These are phyloP conservation scores for Paramyrothecium roridum DNA, from an alignment of 2,329 filamentous ascomycete species.

Conservation along the genomic window DNA sequence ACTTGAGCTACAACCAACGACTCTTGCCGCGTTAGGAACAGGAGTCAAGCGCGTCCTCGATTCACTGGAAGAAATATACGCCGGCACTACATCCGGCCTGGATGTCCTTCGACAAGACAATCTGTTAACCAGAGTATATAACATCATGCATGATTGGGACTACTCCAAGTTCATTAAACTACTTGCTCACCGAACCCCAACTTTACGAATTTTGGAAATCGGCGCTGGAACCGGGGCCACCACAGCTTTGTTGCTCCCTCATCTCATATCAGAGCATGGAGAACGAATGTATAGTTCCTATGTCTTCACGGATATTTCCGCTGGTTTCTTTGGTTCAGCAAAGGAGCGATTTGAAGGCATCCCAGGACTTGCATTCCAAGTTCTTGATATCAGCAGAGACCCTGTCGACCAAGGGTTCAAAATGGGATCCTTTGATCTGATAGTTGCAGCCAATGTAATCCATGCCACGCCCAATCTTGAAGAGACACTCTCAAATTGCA, in stretches of 20 bases:
- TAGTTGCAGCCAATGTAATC: conserved; percentile 24
- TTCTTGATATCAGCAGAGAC: conserved; percentile 27
- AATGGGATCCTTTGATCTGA: conserved; percentile 18
- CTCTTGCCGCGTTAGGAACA: too few species aligned
- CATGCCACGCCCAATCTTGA: conserved; percentile 21
- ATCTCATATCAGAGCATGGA: conserved; percentile 5
- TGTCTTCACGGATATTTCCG: conserved; percentile 25
- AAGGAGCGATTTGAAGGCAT: conserved; percentile 12
- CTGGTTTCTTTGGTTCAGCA: conserved; percentile 22
- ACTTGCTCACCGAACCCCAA: conserved; percentile 9
- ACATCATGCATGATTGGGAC: conserved; percentile 11
- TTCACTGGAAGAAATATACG: too few species aligned
- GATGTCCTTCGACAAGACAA: conserved; percentile 6
- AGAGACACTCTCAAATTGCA: conserved; percentile 16
- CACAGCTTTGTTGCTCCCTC: conserved; percentile 21
- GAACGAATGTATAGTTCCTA: conserved; percentile 12
- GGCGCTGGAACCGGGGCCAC: conserved; percentile 28
- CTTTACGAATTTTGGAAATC: conserved; percentile 21
- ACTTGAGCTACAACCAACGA: too few species aligned
- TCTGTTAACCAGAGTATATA: conserved; percentile 2
- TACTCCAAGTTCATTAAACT: conserved; percentile 6
- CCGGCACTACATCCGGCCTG: too few species aligned
- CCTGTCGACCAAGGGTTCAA: conserved; percentile 23
- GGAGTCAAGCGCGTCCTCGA: too few species aligned
- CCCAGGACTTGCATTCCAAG: conserved; percentile 15